Evolutionary conservation across 2,329 filamentous ascomycete genomes (phyloP), one percentile per base, ranked within the genome.

Genomic region (Ophiostoma populinum): DNA sequence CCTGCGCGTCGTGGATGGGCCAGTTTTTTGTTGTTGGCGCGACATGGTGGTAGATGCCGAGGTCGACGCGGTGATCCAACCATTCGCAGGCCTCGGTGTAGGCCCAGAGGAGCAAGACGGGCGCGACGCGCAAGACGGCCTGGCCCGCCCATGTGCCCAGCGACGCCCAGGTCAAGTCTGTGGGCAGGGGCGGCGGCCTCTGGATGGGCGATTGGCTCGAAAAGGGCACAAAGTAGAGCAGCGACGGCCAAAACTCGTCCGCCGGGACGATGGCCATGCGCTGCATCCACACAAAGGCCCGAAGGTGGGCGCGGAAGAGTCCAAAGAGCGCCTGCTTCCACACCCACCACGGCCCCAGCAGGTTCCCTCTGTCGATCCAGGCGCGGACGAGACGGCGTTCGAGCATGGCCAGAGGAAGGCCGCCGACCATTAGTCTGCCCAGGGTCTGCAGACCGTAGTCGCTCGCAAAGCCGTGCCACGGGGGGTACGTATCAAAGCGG

Each of bases 201-300:
- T 70, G 61, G 1, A 65, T 65, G 0, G 67, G 72, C 10, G 57
- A 50, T 7, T 52, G 45, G 10, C 33, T n/a, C 11, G 63, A 62
- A 32, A 70, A 72, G 1, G 69, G 68, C 13, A 73, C 46, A 43
- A 71, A 71, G 47, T 63, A 74, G 5, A 49, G 54, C 24, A 53
- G 52, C 7, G 46, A 49, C 0, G 69, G 68, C 3, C 71, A 49
- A 49, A 49, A 52, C 7, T 51, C 51, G 10, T 43, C 53, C 10
- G 52, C 47, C 0, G 63, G 51, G 28, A 63, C 51, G 11, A 73
- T 49, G 6, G 61, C 62, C 7, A 67, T 50, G 32, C 64, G 56
- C 42, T 72, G 67, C 29, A 72, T 50, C 16, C 62, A 60, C n/a
- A 61, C 52, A 42, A 60, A 69, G 5, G 69, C 47, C 34, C 68